Conservation (phyloP, 441 rosid genomes). For the Gossypium gossypioides region DNA sequence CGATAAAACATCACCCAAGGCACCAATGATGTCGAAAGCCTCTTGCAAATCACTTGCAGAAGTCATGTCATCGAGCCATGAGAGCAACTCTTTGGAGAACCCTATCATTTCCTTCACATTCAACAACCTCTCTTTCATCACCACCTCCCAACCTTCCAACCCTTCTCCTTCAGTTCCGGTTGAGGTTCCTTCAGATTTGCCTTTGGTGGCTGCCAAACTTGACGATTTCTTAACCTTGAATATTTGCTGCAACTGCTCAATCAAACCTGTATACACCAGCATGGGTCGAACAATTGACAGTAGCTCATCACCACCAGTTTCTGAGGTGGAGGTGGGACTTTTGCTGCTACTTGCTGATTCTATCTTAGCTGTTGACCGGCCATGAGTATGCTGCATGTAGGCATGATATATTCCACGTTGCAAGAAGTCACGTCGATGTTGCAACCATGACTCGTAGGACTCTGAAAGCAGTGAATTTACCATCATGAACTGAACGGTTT, state of each 20-base stretch:
- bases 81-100: slow-evolving; percentile 75
- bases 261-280: slow-evolving; percentile 92
- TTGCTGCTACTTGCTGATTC: slow-evolving; percentile 48
- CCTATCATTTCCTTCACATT: slow-evolving; percentile 83
- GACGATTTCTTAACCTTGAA: slow-evolving; percentile 60
- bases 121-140: slow-evolving; percentile 68
- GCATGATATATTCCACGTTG: slow-evolving; percentile 94
- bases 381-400: slow-evolving; percentile 84
- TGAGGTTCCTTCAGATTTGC: slow-evolving; percentile 40
- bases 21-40: slow-evolving; percentile 84
- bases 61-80: slow-evolving; percentile 85
- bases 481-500: slow-evolving; percentile 99
- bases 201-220: slow-evolving; percentile 17
- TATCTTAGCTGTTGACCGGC: slow-evolving; percentile 40
- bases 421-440: slow-evolving; percentile 79
- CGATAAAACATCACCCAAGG: slow-evolving; percentile 65
- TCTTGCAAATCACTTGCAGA: slow-evolving; percentile 76
- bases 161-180: slow-evolving; percentile 34
- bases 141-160: slow-evolving; percentile 76
- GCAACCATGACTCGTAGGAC: slow-evolving; percentile 89
- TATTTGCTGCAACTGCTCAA: slow-evolving; percentile 86
- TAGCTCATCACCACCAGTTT: slow-evolving; percentile 44
- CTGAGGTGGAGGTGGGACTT: slow-evolving; percentile 25
- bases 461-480: slow-evolving; percentile 91
- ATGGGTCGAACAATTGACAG: slow-evolving; percentile 66